Conservation (phyloP, 331 rosid genomes). For the Stylosanthes scabra region DNA sequence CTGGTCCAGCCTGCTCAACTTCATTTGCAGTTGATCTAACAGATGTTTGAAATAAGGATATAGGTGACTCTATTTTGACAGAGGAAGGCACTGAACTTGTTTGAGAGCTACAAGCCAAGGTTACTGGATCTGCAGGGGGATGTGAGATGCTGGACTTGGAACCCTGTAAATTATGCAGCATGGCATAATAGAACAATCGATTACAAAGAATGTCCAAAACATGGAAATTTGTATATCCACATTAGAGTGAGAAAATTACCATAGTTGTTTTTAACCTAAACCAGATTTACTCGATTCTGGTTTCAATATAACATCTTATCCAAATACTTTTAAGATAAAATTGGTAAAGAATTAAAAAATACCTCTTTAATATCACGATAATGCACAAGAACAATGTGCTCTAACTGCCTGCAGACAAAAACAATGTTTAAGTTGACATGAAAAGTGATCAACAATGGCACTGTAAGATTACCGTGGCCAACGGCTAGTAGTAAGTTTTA, state of each 20-base stretch:
- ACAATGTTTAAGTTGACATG: conserved; percentile 14
- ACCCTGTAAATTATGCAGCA: conserved; percentile 58
- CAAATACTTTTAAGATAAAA: not conserved
- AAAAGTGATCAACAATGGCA: not conserved
- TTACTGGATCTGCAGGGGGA: conserved; percentile 46
- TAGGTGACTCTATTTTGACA: conserved; percentile 45
- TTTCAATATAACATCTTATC: conserved; percentile 23
- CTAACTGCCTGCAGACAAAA: conserved; percentile 61
- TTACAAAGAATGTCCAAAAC: too few relatives aligned
- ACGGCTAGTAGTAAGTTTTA: too few relatives aligned
- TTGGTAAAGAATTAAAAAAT: conserved; percentile 3
- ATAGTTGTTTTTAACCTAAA: not conserved
- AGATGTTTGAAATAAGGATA: conserved; percentile 51
- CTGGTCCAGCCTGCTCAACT: conserved; percentile 47
- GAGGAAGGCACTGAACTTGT: conserved; percentile 48
- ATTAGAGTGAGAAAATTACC: conserved; percentile 23
- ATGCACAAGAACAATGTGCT: conserved; percentile 86
- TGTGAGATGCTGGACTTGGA: conserved; percentile 58
- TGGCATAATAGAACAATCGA: conserved; percentile 29
- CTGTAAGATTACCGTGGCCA: too few relatives aligned
- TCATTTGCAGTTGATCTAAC: conserved; percentile 45
- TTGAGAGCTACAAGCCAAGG: conserved; percentile 54
- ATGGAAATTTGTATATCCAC: conserved; percentile 7
- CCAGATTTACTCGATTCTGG: conserved; percentile 10
- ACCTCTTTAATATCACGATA: conserved; percentile 79